phyloP scores from a whole-genome alignment of 805 yeast genomes.

The Teunomyces barrocoloradensis region DNA sequence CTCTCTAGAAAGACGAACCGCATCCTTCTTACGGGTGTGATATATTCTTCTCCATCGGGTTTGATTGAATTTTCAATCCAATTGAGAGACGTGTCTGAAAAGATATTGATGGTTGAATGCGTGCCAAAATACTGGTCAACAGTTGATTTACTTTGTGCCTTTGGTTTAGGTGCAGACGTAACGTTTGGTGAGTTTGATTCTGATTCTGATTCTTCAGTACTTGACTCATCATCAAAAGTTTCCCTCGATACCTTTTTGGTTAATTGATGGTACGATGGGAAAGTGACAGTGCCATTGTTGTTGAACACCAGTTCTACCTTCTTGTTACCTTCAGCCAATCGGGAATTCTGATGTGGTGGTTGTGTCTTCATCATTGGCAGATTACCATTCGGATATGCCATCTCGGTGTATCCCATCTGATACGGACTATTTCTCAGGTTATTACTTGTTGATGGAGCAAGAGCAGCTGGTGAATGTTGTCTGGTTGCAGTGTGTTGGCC shows the following conservation, averaged over 20 bases:
- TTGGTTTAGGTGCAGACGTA: not conserved
- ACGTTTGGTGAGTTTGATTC: not conserved
- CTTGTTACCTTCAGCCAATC: not conserved
- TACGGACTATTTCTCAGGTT: not conserved
- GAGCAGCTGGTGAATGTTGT: not conserved
- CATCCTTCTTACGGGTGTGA: slow-evolving; percentile 25
- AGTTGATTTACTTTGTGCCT: not conserved
- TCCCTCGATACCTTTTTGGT: not conserved
- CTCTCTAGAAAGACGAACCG: slow-evolving; percentile 24
- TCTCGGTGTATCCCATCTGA: not conserved
- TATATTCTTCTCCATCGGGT: slow-evolving; percentile 15
- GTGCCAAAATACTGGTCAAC: slow-evolving; percentile 28
- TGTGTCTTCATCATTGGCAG: not conserved
- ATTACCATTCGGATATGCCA: not conserved
- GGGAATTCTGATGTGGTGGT: not conserved
- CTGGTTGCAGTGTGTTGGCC: not conserved
- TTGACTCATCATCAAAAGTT: not conserved
- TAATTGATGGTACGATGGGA: not conserved
- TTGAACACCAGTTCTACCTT: not conserved
- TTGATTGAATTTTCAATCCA: slow-evolving; percentile 30
- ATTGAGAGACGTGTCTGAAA: slow-evolving; percentile 31
- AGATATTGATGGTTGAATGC: slow-evolving; percentile 35
- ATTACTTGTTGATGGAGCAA: not conserved
- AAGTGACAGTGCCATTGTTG: not conserved
- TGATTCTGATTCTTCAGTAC: not conserved